Evolutionary conservation across 345 rosid genomes (phyloP).

Genomic region (Euphorbia pulcherrima): DNA sequence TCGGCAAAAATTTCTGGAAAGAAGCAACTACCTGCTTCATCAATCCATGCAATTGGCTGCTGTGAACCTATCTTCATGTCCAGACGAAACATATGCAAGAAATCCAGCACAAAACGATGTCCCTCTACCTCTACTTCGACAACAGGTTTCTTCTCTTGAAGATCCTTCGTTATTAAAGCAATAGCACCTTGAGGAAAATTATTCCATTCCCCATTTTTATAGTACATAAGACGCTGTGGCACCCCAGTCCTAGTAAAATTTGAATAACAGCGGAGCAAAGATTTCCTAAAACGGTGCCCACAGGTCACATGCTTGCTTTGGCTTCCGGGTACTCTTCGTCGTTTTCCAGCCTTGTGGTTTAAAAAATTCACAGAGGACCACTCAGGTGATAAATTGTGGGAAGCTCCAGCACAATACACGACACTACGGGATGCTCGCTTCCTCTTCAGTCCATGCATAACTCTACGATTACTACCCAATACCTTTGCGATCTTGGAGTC

Average conservation of each 20-base stretch:
- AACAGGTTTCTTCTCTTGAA: constrained; percentile 56
- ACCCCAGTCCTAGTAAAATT: constrained; percentile 63
- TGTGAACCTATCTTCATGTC: constrained; percentile 62
- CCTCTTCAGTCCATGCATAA: constrained; percentile 42
- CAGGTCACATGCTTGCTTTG: constrained; percentile 25
- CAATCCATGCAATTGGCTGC: constrained; percentile 92
- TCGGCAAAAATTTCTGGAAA: constrained; percentile 63
- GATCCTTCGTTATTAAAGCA: constrained; percentile 44
- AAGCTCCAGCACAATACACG: constrained; percentile 37
- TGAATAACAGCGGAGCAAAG: constrained; percentile 54
- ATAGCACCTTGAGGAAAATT: constrained; percentile 53
- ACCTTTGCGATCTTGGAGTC: constrained; percentile 32
- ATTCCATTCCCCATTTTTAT: constrained; percentile 72
- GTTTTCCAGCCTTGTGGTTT: constrained; percentile 37
- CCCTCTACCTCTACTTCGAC: constrained; percentile 55
- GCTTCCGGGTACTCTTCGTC: constrained; percentile 43
- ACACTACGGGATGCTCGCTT: constrained; percentile 41
- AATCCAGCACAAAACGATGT: constrained; percentile 53
- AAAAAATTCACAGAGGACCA: constrained; percentile 29
- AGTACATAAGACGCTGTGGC: constrained; percentile 66
- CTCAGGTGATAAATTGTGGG: constrained; percentile 29
- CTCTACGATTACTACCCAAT: constrained; percentile 25
- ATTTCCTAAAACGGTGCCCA: constrained; percentile 29
- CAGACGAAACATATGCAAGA: constrained; percentile 69
- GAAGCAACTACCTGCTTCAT: constrained; percentile 63